Percentiles rank a stretch among this genome's conserved stretches.
Conservation (phyloP, 2,329 filamentous ascomycete genomes). For the Uncinocarpus reesii region DNA sequence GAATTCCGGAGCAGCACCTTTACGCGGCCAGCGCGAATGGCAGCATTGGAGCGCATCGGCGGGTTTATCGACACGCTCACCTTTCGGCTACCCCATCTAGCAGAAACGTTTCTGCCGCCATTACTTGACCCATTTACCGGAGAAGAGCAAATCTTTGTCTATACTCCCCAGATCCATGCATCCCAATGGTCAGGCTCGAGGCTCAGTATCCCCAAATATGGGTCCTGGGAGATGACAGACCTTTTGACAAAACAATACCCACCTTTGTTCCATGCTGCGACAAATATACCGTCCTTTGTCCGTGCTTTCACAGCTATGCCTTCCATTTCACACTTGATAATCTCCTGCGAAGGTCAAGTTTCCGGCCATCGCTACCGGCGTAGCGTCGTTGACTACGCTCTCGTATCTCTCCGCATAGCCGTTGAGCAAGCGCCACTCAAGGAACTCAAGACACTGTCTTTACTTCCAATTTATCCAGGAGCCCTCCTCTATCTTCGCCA, state of each 20-base stretch:
- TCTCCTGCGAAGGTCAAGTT: slow-evolving; percentile 65
- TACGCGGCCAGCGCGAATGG: slow-evolving; percentile 60
- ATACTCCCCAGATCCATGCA: slow-evolving; percentile 58
- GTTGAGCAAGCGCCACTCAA: slow-evolving; percentile 61
- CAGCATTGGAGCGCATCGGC: slow-evolving; percentile 66
- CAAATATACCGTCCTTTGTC: slow-evolving; percentile 76
- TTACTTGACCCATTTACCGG: slow-evolving; percentile 68
- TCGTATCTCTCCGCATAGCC: slow-evolving; percentile 76
- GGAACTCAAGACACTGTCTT: slow-evolving; percentile 57
- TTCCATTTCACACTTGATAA: slow-evolving; percentile 61
- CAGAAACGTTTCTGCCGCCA: slow-evolving; percentile 75
- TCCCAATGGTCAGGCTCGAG: slow-evolving; percentile 51
- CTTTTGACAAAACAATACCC: slow-evolving; percentile 79
- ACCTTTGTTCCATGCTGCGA: slow-evolving; percentile 78
- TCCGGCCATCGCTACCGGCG: slow-evolving; percentile 60
- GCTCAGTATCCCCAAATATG: slow-evolving; percentile 60
- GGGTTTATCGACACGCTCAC: slow-evolving; percentile 67
- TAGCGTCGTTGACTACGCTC: slow-evolving; percentile 73
- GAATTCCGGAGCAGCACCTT: slow-evolving; percentile 56
- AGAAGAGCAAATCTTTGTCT: slow-evolving; percentile 68
- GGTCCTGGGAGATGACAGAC: slow-evolving; percentile 66
- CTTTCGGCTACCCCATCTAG: slow-evolving; percentile 65
- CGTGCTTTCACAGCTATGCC: slow-evolving; percentile 58
- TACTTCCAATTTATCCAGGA: slow-evolving; percentile 63
- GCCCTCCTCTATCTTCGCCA: slow-evolving; percentile 70